phyloP scores from a whole-genome alignment of 1,284 basidiomycete genomes.

The Leccinum angustisporum region DNA sequence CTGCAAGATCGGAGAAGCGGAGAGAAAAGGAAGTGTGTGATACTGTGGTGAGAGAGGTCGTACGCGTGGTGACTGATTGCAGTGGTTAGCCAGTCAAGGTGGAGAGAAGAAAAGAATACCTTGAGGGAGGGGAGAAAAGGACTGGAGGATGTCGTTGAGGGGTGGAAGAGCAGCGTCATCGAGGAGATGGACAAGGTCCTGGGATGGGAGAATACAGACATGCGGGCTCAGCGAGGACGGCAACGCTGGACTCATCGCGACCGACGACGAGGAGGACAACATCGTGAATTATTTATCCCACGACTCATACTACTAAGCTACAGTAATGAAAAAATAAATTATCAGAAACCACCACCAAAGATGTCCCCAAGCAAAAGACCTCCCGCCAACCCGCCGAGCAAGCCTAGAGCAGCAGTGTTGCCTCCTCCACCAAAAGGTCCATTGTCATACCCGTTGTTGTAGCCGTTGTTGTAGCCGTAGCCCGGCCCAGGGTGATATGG shows the following conservation, averaged over 20 bases:
- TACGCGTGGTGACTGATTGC: slow-evolving; percentile 70
- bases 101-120: slow-evolving; percentile 41
- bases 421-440: slow-evolving; percentile 3
- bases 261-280: not conserved
- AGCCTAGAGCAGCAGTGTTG: slow-evolving; percentile 26
- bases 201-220: slow-evolving; percentile 67
- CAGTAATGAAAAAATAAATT: not conserved
- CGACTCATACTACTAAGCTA: not conserved
- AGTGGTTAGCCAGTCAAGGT: not conserved
- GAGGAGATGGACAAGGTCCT: slow-evolving; percentile 64
- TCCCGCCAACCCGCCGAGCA: slow-evolving; percentile 57
- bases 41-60: slow-evolving; percentile 66
- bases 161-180: slow-evolving; percentile 58
- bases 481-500: slow-evolving; percentile 26
- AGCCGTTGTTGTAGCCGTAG: slow-evolving; percentile 14
- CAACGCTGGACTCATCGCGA: slow-evolving; percentile 46
- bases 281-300: slow-evolving; percentile 5
- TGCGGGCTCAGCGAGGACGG: slow-evolving; percentile 78
- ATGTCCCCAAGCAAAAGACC: slow-evolving; percentile 57
- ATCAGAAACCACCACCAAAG: slow-evolving; percentile 35
- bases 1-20: slow-evolving; percentile 70
- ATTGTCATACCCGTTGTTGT: not conserved
- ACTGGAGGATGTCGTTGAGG: slow-evolving; percentile 70
- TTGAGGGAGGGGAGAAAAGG: slow-evolving; percentile 80
- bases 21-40: slow-evolving; percentile 69